Percentiles rank a stretch among this genome's conserved stretches.
These are phyloP conservation scores for Mycena epipterygia DNA, from an alignment of 768 basidiomycete genomes.

Conservation along the genomic window DNA sequence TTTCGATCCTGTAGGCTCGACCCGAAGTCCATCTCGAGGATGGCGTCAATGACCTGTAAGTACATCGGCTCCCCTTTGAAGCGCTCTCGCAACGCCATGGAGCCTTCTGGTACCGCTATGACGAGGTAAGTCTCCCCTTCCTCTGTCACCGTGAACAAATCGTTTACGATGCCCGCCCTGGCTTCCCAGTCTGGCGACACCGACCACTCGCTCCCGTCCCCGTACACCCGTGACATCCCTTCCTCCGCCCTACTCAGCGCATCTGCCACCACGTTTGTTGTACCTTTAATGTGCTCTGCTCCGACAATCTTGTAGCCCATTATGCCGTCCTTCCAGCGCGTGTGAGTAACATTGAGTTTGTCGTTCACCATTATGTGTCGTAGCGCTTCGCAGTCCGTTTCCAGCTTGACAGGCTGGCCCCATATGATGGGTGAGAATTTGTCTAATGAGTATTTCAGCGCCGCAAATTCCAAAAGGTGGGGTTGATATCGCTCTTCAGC, in stretches of 20 bases:
- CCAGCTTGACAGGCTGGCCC: constrained; percentile 39
- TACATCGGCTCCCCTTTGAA: constrained; percentile 29
- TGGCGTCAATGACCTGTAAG: constrained; percentile 8
- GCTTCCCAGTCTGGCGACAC: constrained; percentile 43
- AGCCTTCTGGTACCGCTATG: neutral
- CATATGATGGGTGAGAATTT: constrained; percentile 36
- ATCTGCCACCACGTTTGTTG: constrained; percentile 37
- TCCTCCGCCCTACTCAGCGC: constrained; percentile 34
- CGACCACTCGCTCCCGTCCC: constrained; percentile 34
- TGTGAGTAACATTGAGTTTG: constrained; percentile 35
- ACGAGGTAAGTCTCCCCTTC: neutral
- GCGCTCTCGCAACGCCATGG: constrained; percentile 1
- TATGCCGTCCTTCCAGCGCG: constrained; percentile 43
- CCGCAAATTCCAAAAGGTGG: constrained; percentile 48
- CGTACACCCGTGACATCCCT: neutral
- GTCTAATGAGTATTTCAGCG: constrained; percentile 22
- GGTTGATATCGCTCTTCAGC: constrained; percentile 46
- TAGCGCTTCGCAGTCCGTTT: constrained; percentile 28
- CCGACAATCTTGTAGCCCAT: constrained; percentile 35
- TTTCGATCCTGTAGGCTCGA: neutral
- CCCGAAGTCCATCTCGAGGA: constrained; percentile 28
- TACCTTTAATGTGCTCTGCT: constrained; percentile 36
- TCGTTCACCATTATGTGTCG: constrained; percentile 39
- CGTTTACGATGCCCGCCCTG: constrained; percentile 15
- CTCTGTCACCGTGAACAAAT: neutral